These are phyloP conservation scores for Nothophoma quercina DNA, from an alignment of 2,329 filamentous ascomycete species.

Conservation along the genomic window DNA sequence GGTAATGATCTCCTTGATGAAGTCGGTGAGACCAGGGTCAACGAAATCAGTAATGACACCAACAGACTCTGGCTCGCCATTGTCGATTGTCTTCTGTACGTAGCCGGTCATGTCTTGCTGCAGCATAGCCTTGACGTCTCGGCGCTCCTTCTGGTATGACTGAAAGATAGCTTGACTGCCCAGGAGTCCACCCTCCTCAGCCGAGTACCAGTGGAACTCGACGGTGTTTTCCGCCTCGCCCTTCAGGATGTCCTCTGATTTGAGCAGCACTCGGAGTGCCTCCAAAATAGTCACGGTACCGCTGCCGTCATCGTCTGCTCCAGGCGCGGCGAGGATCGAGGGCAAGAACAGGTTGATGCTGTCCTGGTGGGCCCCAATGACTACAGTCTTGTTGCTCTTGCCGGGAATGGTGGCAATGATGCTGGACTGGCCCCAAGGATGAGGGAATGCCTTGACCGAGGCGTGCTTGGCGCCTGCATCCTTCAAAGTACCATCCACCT, in stretches of 20 bases:
- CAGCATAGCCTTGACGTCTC: conserved; percentile 92
- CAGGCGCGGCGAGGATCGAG: conserved; percentile 81
- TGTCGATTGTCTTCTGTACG: conserved; percentile 80
- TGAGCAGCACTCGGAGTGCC: conserved; percentile 81
- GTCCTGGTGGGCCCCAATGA: conserved; percentile 82
- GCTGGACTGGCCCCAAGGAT: conserved; percentile 88
- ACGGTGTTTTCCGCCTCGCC: conserved; percentile 84
- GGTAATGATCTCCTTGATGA: conserved; percentile 88
- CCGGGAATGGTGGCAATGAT: conserved; percentile 93
- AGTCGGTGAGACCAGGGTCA: conserved; percentile 79
- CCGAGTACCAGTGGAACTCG: conserved; percentile 97
- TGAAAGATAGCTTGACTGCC: conserved; percentile 91
- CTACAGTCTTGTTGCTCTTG: conserved; percentile 80
- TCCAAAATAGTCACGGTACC: conserved; percentile 95
- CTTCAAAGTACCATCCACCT: conserved; percentile 75
- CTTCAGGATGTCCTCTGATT: conserved; percentile 71
- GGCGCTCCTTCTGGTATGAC: conserved; percentile 74
- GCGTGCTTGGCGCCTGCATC: conserved; percentile 75
- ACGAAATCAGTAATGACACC: conserved; percentile 95
- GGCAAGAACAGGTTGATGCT: conserved; percentile 94
- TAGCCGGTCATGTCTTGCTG: conserved; percentile 96
- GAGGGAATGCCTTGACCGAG: conserved; percentile 75
- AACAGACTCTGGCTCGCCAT: conserved; percentile 82
- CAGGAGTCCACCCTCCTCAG: conserved; percentile 85
- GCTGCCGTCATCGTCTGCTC: conserved; percentile 94